Evolutionary conservation across 805 yeast genomes (phyloP).

Genomic region (Cyberlindnera mrakii): DNA sequence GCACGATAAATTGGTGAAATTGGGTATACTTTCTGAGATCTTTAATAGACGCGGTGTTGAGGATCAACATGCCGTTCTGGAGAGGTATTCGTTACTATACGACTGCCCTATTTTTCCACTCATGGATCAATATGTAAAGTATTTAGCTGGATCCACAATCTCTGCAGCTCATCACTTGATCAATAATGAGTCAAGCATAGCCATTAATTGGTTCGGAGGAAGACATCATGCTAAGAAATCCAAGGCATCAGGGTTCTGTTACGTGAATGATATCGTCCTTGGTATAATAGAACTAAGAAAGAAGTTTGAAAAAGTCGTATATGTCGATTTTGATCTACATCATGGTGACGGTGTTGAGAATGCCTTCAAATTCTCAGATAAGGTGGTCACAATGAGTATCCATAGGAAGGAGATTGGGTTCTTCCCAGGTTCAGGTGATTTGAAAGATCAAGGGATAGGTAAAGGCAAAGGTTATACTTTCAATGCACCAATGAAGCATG

Average conservation of each 20-base stretch:
- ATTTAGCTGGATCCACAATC: conserved; percentile 53
- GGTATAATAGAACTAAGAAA: conserved; percentile 47
- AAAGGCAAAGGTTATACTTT: conserved; percentile 32
- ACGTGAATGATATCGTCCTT: conserved; percentile 61
- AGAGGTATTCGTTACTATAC: conserved; percentile 42
- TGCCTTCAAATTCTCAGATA: conserved; percentile 51
- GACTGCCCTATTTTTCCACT: conserved; percentile 63
- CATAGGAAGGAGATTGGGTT: conserved; percentile 64
- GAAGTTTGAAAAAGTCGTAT: conserved; percentile 41
- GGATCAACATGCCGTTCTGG: conserved; percentile 14
- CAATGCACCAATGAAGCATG: conserved; percentile 54
- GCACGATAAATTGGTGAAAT: neutral
- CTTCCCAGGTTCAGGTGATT: conserved; percentile 64
- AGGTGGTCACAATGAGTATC: conserved; percentile 55
- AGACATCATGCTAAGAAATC: conserved; percentile 59
- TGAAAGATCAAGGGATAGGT: conserved; percentile 31
- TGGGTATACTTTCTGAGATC: neutral
- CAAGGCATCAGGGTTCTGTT: conserved; percentile 66
- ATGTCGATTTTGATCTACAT: conserved; percentile 69
- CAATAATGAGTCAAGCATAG: conserved; percentile 22
- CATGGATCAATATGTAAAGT: conserved; percentile 42
- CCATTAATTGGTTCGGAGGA: conserved; percentile 76
- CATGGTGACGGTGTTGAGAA: conserved; percentile 78
- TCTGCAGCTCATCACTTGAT: conserved; percentile 30
- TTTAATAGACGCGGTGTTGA: neutral